These are phyloP conservation scores for Apiospora marii DNA, from an alignment of 2,329 filamentous ascomycete species.

Conservation along the genomic window DNA sequence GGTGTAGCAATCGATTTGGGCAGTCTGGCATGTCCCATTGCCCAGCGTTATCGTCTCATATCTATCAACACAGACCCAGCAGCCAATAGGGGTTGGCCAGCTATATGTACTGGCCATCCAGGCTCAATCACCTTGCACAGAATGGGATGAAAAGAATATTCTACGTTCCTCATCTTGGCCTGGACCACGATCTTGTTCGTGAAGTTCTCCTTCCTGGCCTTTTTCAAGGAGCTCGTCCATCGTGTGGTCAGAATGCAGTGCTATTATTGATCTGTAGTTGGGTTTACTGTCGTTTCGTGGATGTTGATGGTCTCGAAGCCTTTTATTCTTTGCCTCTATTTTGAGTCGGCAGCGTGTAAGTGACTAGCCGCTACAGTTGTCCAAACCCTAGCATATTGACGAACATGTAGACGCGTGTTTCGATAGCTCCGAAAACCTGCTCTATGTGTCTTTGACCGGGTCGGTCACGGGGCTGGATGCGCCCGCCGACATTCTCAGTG, in stretches of 20 bases:
- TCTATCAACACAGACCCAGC: not conserved
- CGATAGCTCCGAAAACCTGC: not conserved
- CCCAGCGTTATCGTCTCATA: not conserved
- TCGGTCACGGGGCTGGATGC: slow-evolving; percentile 33
- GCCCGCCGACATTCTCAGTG: slow-evolving; percentile 33
- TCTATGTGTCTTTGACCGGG: slow-evolving; percentile 31
- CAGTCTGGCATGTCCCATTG: not conserved
- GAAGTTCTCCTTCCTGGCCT: slow-evolving; percentile 35
- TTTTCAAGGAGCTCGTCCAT: slow-evolving; percentile 33
- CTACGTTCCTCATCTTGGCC: slow-evolving; percentile 31
- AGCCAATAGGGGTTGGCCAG: not conserved
- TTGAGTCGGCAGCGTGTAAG: slow-evolving; percentile 31
- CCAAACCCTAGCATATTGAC: not conserved
- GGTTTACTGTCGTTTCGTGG: slow-evolving; percentile 31
- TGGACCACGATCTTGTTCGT: slow-evolving; percentile 35
- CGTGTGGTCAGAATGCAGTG: slow-evolving; percentile 32
- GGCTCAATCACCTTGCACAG: not conserved
- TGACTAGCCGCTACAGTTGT: not conserved
- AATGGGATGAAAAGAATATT: not conserved
- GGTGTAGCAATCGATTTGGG: not conserved
- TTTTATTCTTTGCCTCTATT: slow-evolving; percentile 35
- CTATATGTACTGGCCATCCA: not conserved
- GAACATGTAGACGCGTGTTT: slow-evolving; percentile 30
- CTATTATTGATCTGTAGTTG: slow-evolving; percentile 35
- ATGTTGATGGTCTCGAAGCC: slow-evolving; percentile 33